Conservation (phyloP, 768 basidiomycete species). For the Suillus lakei region DNA sequence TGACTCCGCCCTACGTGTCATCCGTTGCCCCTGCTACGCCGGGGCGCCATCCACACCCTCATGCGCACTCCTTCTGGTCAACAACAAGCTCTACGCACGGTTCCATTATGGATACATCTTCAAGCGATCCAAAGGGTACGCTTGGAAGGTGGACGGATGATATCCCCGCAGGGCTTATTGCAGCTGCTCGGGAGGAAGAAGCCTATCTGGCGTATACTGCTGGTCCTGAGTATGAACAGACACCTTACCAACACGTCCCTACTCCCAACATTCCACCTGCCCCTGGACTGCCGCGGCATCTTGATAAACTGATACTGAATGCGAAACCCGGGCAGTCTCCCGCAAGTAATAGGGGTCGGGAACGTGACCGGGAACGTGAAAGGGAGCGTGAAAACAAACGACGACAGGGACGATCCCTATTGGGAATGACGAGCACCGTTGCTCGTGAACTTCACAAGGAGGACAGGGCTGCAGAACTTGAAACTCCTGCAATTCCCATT, state of each 20-base stretch:
- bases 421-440: slow-evolving; percentile 41
- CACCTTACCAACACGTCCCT: slow-evolving; percentile 49
- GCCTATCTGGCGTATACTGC: slow-evolving; percentile 55
- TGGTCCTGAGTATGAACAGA: slow-evolving; percentile 37
- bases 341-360: slow-evolving; percentile 34
- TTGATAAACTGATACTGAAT: slow-evolving; percentile 95
- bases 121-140: slow-evolving; percentile 33
- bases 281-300: slow-evolving; percentile 84
- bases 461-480: slow-evolving; percentile 26
- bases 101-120: slow-evolving; percentile 32
- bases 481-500: slow-evolving; percentile 35
- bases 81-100: slow-evolving; percentile 39
- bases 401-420: slow-evolving; percentile 36
- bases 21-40: slow-evolving; percentile 41
- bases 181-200: slow-evolving; percentile 87
- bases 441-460: slow-evolving; percentile 31
- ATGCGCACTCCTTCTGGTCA: slow-evolving; percentile 50
- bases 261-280: slow-evolving; percentile 87
- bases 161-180: slow-evolving; percentile 77
- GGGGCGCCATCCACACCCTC: slow-evolving; percentile 31
- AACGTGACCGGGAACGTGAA: slow-evolving; percentile 37
- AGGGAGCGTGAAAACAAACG: slow-evolving; percentile 36
- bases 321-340: slow-evolving; percentile 39
- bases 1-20: slow-evolving; percentile 37
- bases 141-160: slow-evolving; percentile 70